phyloP scores from a whole-genome alignment of 495 filamentous ascomycete genomes.

The Hypomontagnella submonticulosa region DNA sequence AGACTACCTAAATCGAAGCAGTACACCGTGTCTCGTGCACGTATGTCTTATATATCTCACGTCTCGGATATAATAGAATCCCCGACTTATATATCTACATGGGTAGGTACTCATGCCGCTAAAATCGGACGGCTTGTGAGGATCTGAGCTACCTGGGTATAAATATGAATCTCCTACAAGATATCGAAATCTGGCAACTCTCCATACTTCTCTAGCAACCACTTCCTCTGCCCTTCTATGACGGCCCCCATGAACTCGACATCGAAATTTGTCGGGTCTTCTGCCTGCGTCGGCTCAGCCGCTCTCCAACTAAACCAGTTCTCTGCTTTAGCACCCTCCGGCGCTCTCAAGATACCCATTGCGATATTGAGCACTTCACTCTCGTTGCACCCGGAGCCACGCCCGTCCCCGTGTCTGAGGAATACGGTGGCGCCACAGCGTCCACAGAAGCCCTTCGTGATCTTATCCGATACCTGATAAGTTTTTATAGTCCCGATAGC shows the following conservation, averaged over 20 bases:
- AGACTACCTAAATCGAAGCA: too few relatives aligned
- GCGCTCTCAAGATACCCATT: slow-evolving; percentile 63
- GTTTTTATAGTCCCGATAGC: slow-evolving; percentile 61
- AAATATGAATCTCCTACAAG: slow-evolving; percentile 2
- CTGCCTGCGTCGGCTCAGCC: slow-evolving; percentile 33
- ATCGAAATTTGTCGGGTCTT: slow-evolving; percentile 41
- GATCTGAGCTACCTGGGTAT: too few relatives aligned
- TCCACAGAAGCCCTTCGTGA: slow-evolving; percentile 69
- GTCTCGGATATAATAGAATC: too few relatives aligned
- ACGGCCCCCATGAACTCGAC: slow-evolving; percentile 39
- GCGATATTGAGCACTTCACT: slow-evolving; percentile 62
- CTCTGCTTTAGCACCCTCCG: slow-evolving; percentile 62
- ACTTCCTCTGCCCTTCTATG: slow-evolving; percentile 39
- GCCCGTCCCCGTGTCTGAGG: slow-evolving; percentile 25
- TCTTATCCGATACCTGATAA: slow-evolving; percentile 63
- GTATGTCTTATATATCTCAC: too few relatives aligned
- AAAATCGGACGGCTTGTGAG: too few relatives aligned
- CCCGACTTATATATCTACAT: too few relatives aligned
- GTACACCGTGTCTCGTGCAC: too few relatives aligned
- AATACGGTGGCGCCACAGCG: slow-evolving; percentile 73
- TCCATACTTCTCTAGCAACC: slow-evolving; percentile 34
- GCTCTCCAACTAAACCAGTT: slow-evolving; percentile 52
- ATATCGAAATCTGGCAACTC: slow-evolving; percentile 22
- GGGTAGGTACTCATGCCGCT: too few relatives aligned
- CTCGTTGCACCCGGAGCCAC: slow-evolving; percentile 5